Evolutionary conservation across 1,284 basidiomycete species (phyloP).

Genomic region (Exobasidium cylindrosporum): DNA sequence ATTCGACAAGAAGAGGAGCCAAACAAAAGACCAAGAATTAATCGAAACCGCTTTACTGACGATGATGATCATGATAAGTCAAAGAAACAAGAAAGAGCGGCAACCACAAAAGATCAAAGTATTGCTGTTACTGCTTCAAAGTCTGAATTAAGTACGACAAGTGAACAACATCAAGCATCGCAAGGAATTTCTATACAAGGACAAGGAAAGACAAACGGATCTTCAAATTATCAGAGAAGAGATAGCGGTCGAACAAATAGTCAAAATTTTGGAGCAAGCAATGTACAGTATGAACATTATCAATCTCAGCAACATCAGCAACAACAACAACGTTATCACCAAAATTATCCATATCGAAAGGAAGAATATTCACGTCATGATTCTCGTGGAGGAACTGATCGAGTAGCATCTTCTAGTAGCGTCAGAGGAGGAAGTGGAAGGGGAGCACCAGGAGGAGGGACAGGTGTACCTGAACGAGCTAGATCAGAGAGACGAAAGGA

Average conservation of each 20-base stretch:
- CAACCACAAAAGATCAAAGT: no score
- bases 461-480: background rate
- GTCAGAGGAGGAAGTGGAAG: background rate
- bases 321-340: background rate
- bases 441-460: background rate
- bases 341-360: background rate
- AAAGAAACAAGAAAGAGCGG: background rate
- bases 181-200: conserved; percentile 6
- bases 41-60: background rate
- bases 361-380: background rate
- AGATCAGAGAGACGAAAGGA: background rate
- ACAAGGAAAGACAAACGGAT: background rate
- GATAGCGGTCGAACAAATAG: background rate
- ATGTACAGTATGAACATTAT: background rate
- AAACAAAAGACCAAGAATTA: background rate
- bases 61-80: background rate
- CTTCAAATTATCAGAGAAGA: background rate
- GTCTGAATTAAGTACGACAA: no score
- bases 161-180: background rate
- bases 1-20: background rate
- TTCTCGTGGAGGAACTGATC: background rate
- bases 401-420: background rate
- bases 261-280: background rate
- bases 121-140: no score
- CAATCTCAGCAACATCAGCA: background rate